Evolutionary conservation across 768 basidiomycete species (phyloP), one percentile per base, ranked within the genome.

Genomic region (Leucocoprinus birnbaumii): DNA sequence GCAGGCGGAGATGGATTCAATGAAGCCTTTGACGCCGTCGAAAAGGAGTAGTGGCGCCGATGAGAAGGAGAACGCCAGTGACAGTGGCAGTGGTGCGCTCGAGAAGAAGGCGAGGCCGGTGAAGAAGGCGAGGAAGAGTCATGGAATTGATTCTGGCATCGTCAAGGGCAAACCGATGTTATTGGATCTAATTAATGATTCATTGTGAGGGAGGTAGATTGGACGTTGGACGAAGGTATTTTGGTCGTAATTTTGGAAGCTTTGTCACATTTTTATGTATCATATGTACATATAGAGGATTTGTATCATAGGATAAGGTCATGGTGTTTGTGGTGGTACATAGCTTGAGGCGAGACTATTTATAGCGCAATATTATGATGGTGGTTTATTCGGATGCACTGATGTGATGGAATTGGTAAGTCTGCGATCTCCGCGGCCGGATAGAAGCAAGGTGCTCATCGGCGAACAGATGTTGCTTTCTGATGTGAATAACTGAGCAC

Each of bases 81-180:
- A 38, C 13, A n/a, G 38, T n/a, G 38, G 11, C n/a, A 38, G 38
- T 18, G 44, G 43, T 48, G 22, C 18, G 37, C 8, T 11, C 11
- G 43, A n/a, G n/a, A 49, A 51, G 9, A 55, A 52, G 34, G 52
- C 53, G 46, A 59, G 60, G 18, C 59, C 61, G 13, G 51, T 51
- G 55, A 66, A 77, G 69, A 71, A 68, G 53, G 67, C 63, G 60
- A 75, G 38, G 48, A 70, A 60, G 58, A 61, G 48, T n/a, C 60
- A 59, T 24, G 52, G 61, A 26, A 59, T 64, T 19, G 69, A 73
- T 49, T 66, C 64, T 5, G 82, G 78, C 3, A 51, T 88, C 21
- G 62, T 87, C 58, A 80, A 69, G 48, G 79, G 82, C 1, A 72
- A 85, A 21, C 82, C 82, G 26, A 76, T 89, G 51, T 70, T 89